Evolutionary conservation across 2,329 filamentous ascomycete species (phyloP).

Genomic region (Endothia cerciana): DNA sequence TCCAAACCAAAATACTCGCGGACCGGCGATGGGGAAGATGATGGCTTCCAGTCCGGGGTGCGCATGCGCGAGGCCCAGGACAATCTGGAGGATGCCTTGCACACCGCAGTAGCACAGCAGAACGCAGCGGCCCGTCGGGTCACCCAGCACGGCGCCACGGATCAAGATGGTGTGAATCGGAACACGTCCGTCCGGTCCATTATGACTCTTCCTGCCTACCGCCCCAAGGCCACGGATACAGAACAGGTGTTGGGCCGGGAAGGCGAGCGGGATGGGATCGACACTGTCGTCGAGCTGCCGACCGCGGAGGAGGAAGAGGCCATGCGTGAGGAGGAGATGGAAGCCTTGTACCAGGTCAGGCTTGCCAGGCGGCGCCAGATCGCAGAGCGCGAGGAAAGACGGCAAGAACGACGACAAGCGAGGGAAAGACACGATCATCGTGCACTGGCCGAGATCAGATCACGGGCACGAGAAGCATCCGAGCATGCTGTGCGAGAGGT

Average conservation of each 20-base stretch:
- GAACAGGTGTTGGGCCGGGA: conserved; percentile 87
- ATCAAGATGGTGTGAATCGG: conserved; percentile 63
- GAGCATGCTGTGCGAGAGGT: conserved; percentile 57
- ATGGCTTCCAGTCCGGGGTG: conserved; percentile 25
- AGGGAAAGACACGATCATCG: conserved; percentile 70
- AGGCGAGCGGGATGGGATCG: conserved; percentile 89
- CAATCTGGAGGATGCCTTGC: conserved; percentile 31
- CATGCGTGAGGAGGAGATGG: conserved; percentile 88
- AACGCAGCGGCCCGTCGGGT: conserved; percentile 18
- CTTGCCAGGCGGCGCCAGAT: conserved; percentile 74
- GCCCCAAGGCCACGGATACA: conserved; percentile 69
- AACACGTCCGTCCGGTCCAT: conserved; percentile 90
- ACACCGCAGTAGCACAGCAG: conserved; percentile 18
- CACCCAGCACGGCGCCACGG: conserved; percentile 12
- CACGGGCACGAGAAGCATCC: conserved; percentile 53
- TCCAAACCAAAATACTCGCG: conserved; percentile 31
- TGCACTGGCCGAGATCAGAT: conserved; percentile 69
- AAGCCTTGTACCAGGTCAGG: conserved; percentile 87
- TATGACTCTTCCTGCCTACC: conserved; percentile 90
- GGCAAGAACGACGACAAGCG: conserved; percentile 71
- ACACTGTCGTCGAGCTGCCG: conserved; percentile 85
- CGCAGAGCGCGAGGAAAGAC: conserved; percentile 76
- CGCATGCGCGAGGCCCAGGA: conserved; percentile 28
- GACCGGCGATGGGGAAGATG: conserved; percentile 34
- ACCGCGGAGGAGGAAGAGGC: conserved; percentile 78